phyloP scores from a whole-genome alignment of 2,329 filamentous ascomycete species.

The Graphilbum ipis-grandicollis region DNA sequence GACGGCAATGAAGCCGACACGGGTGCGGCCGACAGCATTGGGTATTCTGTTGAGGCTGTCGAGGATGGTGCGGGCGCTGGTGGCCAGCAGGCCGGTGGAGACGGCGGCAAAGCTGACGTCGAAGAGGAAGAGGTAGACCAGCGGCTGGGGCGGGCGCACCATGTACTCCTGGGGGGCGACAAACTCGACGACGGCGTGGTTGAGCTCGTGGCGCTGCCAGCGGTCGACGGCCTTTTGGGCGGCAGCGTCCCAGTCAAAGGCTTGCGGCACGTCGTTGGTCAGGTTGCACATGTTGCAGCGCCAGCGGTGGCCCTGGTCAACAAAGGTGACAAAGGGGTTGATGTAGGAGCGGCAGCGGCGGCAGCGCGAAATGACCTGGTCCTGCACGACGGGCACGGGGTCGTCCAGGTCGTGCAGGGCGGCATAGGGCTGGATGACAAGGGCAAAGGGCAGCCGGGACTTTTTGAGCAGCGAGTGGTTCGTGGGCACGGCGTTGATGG shows the following conservation, averaged over 20 bases:
- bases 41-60: constrained; percentile 94
- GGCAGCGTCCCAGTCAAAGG: constrained; percentile 93
- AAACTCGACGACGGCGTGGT: constrained; percentile 93
- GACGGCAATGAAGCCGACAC: constrained; percentile 87
- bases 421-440: constrained; percentile 91
- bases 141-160: constrained; percentile 88
- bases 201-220: constrained; percentile 83
- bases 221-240: constrained; percentile 82
- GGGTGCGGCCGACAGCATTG: constrained; percentile 86
- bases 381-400: constrained; percentile 75
- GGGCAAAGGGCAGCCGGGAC: constrained; percentile 84
- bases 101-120: constrained; percentile 87
- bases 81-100: constrained; percentile 79
- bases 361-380: constrained; percentile 94
- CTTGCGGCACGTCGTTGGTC: constrained; percentile 97
- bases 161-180: constrained; percentile 98
- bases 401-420: constrained; percentile 88
- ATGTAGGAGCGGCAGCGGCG: constrained; percentile 93
- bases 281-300: constrained; percentile 99
- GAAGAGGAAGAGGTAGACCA: constrained; percentile 90
- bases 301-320: constrained; percentile 95
- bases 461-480: constrained; percentile 90
- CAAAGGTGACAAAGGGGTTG: constrained; percentile 90
- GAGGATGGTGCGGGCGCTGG: constrained; percentile 79
- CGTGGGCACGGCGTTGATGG: constrained; percentile 82